Base-by-base conservation (phyloP, 129 eudicot genomes). In the Tagetes erecta region DNA sequence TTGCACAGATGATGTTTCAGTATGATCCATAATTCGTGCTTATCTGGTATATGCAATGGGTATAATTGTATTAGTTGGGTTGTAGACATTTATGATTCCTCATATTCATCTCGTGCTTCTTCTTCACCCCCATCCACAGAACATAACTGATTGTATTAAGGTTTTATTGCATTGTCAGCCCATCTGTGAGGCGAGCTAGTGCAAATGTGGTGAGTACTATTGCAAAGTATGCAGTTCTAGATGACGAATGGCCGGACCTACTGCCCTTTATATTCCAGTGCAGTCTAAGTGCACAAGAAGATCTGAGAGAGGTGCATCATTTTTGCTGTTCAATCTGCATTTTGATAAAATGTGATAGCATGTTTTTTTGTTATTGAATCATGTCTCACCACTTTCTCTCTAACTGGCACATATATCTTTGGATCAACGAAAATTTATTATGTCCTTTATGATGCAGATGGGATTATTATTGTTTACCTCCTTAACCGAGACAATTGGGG, bases 101-200 rank as follows among this genome's bases (percentile, higher is more conserved):
- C 37, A 14, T 73, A 39, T 56, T 67, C 60, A 44, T 42, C 64
- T 14, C 35, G 50, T 76, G 60, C 9, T 66, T 41, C 65, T 34
- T 73, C 57, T 64, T 74, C 41, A 56, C 53, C 34, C 63, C 27
- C 47, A 64, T 8, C 52, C 2, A 11, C 12, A 56, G 44, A 76
- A 51, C 14, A 39, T 64, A 60, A 9, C 33, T 59, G 72, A 72
- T 59, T 71, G 57, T 51, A 9, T 80, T 76, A 44, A 57, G 71
- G 52, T 5, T 37, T 39, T 83, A 66, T 77, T 72, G 53, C 52
- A 70, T 74, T 83, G 72, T 59, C 90, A 93, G 97, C 80, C 91
- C 89, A 78, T 89, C 92, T n/a, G 97, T 90, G 67, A 88, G 97
- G 80, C 85, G 96, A 84, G 98, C 98, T 53, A 93, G 98, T 76